A percentile compares a stretch with the other conserved stretches of the same genome.
Evolutionary conservation across 2,329 filamentous ascomycete genomes (phyloP).

Genomic region (Exserohilum rostratum): DNA sequence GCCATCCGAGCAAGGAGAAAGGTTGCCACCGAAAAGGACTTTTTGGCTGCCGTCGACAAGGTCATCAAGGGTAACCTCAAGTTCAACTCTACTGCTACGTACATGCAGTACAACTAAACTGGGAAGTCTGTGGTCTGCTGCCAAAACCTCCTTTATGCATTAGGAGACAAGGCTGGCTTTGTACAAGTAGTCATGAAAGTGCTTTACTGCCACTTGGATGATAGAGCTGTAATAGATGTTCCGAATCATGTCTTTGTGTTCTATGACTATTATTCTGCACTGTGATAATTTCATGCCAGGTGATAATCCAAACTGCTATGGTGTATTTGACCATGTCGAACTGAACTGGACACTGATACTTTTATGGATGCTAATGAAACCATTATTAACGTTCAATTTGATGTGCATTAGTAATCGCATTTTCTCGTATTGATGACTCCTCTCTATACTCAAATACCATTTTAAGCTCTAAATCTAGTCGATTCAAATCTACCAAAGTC

Average conservation of each 20-base stretch:
- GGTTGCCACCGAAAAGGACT: constrained; percentile 98
- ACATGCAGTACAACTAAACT: constrained; percentile 96
- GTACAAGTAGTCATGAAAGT: constrained; percentile 7
- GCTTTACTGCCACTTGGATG: neutral
- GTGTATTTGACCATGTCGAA: too few species aligned
- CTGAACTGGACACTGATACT: too few species aligned
- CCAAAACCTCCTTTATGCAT: neutral
- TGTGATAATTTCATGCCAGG: too few species aligned
- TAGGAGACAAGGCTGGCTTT: constrained; percentile 1
- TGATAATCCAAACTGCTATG: too few species aligned
- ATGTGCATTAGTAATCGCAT: too few species aligned
- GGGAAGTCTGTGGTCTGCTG: neutral
- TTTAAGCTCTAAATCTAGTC: too few species aligned
- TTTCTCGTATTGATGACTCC: too few species aligned
- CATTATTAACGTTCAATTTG: too few species aligned
- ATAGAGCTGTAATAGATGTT: constrained; percentile 1
- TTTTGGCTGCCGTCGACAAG: constrained; percentile 97
- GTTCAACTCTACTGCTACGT: constrained; percentile 98
- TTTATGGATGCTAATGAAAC: too few species aligned
- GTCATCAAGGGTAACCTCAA: constrained; percentile 99
- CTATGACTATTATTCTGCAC: too few species aligned
- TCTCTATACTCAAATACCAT: too few species aligned
- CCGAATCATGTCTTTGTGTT: neutral
- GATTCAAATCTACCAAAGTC: too few species aligned
- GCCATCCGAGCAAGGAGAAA: constrained; percentile 93